Conservation (phyloP, 192 early-diverging fungal genomes). For the Backusella parvicylindrica region DNA sequence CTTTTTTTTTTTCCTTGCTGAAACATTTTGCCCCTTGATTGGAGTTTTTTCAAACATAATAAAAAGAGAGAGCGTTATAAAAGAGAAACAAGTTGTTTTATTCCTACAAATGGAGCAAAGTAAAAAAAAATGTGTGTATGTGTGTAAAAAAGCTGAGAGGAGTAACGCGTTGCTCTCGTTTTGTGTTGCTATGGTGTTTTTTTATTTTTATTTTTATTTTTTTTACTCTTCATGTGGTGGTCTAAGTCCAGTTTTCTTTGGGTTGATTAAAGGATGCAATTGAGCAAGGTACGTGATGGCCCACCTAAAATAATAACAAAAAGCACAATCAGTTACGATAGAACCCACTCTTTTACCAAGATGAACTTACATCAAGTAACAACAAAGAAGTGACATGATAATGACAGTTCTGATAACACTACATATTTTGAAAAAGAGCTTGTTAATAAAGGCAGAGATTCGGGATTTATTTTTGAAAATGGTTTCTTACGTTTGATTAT, state of each 20-base stretch:
- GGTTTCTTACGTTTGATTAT: constrained; percentile 56
- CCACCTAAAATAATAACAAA: constrained; percentile 60
- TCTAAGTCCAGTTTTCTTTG: constrained; percentile 67
- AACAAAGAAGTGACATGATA: constrained; percentile 53
- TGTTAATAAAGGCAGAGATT: not conserved
- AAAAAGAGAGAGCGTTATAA: not conserved
- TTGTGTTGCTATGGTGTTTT: not conserved
- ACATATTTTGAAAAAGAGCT: constrained; percentile 4
- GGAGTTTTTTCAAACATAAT: not conserved
- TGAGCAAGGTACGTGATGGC: constrained; percentile 87
- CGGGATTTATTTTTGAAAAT: not conserved
- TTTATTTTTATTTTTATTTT: not conserved
- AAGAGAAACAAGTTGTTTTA: not conserved
- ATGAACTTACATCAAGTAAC: constrained; percentile 59
- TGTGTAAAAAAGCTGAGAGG: not conserved
- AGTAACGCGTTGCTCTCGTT: not conserved
- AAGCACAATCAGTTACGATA: not conserved
- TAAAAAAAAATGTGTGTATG: not conserved
- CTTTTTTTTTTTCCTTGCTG: not conserved
- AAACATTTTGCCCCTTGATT: constrained; percentile 1
- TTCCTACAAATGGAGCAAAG: not conserved
- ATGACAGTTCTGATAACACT: constrained; percentile 57
- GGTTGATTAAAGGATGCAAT: constrained; percentile 77
- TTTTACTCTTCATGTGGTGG: constrained; percentile 15
- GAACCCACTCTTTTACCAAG: not conserved